Percentiles rank a stretch among this genome's conserved stretches.
Evolutionary conservation across 2,329 filamentous ascomycete species (phyloP).

Genomic region (Alternaria arborescens): DNA sequence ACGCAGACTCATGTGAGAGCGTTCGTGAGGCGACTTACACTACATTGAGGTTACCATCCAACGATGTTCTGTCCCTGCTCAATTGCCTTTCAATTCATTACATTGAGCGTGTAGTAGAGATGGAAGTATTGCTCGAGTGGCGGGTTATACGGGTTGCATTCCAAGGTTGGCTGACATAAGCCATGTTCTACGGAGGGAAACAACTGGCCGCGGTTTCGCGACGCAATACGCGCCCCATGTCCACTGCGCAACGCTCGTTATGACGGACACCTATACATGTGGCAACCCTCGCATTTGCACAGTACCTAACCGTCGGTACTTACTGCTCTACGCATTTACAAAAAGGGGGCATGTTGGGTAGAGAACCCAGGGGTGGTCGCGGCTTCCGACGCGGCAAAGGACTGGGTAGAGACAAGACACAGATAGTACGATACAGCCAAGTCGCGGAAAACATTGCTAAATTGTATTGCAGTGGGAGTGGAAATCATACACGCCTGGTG

Average conservation of each 20-base stretch:
- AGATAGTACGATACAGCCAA: constrained; percentile 19
- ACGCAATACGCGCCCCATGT: not conserved
- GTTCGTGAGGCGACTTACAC: not conserved
- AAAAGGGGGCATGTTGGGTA: constrained; percentile 33
- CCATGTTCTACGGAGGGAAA: not conserved
- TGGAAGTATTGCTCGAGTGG: not conserved
- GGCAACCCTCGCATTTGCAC: not conserved
- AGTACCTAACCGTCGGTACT: not conserved
- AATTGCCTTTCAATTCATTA: not conserved
- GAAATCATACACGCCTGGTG: constrained; percentile 39
- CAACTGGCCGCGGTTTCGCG: not conserved
- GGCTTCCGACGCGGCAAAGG: constrained; percentile 19
- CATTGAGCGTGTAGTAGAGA: not conserved
- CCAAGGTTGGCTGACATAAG: not conserved
- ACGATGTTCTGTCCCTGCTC: not conserved
- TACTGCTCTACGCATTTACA: not conserved
- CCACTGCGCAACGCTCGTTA: not conserved
- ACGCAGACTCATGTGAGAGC: not conserved
- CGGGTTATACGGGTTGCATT: not conserved
- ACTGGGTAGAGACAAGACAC: constrained; percentile 26
- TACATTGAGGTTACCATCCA: not conserved
- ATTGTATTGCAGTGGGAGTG: constrained; percentile 35
- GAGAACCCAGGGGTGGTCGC: constrained; percentile 24
- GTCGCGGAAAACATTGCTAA: constrained; percentile 4
- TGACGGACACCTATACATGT: not conserved